Percentiles rank a stretch among this genome's conserved stretches.
phyloP scores from a whole-genome alignment of 208 protist genomes.

The Crithidia fasciculata region DNA sequence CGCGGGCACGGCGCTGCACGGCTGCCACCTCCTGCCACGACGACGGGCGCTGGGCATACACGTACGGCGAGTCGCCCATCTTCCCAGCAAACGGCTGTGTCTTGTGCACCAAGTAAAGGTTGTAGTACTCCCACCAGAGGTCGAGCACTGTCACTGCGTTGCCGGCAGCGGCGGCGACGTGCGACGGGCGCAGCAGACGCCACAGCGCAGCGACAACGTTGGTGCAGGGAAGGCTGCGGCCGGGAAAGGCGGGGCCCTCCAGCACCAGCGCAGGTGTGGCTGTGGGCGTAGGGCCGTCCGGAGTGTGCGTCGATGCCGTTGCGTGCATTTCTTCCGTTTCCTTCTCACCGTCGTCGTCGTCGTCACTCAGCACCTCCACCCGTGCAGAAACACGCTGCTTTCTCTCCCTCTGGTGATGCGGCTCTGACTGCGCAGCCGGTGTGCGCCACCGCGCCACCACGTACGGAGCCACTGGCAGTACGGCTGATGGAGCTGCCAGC shows the following conservation, averaged over 20 bases:
- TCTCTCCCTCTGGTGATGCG: too few relatives aligned
- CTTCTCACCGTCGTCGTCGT: neutral
- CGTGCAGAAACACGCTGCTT: neutral
- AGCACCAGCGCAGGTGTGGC: constrained; percentile 4
- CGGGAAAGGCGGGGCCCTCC: constrained; percentile 50
- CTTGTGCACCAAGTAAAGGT: constrained; percentile 63
- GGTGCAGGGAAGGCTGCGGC: constrained; percentile 19
- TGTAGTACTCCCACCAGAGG: constrained; percentile 77
- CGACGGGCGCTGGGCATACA: constrained; percentile 33
- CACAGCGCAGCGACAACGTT: constrained; percentile 45
- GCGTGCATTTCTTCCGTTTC: neutral
- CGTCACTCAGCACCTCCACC: constrained; percentile 2
- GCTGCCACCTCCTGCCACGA: constrained; percentile 49
- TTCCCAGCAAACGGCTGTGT: constrained; percentile 53
- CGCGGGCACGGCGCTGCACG: constrained; percentile 25
- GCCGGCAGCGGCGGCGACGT: neutral
- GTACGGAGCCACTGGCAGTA: constrained; percentile 18
- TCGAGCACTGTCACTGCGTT: constrained; percentile 55
- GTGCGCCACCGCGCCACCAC: constrained; percentile 26
- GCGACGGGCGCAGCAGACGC: constrained; percentile 39
- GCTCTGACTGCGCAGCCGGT: too few relatives aligned
- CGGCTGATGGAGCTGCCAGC: constrained; percentile 25
- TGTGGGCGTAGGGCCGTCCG: neutral
- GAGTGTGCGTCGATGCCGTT: neutral
- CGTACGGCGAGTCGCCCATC: constrained; percentile 41